Conservation (phyloP, 2,329 filamentous ascomycete genomes). For the Venturia carpophila region DNA sequence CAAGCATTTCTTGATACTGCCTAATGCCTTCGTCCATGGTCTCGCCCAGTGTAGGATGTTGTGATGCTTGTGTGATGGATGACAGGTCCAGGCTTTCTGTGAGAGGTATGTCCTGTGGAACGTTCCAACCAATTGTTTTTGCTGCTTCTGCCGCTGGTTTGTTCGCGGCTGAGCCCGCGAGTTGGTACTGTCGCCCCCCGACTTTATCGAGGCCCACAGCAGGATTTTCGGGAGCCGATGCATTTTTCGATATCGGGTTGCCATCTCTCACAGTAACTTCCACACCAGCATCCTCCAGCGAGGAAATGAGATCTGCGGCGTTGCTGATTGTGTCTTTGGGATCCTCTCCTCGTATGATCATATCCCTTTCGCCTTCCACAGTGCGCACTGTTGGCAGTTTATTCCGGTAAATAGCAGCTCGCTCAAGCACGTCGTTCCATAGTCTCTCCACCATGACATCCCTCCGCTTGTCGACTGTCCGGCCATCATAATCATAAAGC, state of each 20-base stretch:
- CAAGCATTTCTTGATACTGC: conserved; percentile 77
- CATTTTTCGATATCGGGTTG: conserved; percentile 22
- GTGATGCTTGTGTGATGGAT: conserved; percentile 51
- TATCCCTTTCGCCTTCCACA: conserved; percentile 71
- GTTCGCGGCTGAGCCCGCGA: conserved; percentile 60
- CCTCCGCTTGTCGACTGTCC: conserved; percentile 65
- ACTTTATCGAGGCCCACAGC: conserved; percentile 49
- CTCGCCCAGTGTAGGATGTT: conserved; percentile 71
- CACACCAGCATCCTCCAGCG: conserved; percentile 59
- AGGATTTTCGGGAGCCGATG: conserved; percentile 37
- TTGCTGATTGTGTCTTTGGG: conserved; percentile 48
- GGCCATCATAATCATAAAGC: conserved; percentile 78
- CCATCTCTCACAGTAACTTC: conserved; percentile 41
- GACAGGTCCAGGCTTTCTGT: conserved; percentile 66
- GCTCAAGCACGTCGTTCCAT: conserved; percentile 90
- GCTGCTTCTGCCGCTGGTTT: conserved; percentile 70
- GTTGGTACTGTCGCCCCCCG: conserved; percentile 64
- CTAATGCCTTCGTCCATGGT: conserved; percentile 85
- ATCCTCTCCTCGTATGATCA: conserved; percentile 79
- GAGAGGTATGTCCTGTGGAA: conserved; percentile 55
- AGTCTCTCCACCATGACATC: conserved; percentile 83
- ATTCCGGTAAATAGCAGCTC: conserved; percentile 83
- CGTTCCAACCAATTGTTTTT: conserved; percentile 71
- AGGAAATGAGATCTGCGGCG: conserved; percentile 62
- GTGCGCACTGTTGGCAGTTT: conserved; percentile 62